Conservation (phyloP, 2,329 filamentous ascomycete species). For the Diaporthe citrichinensis region DNA sequence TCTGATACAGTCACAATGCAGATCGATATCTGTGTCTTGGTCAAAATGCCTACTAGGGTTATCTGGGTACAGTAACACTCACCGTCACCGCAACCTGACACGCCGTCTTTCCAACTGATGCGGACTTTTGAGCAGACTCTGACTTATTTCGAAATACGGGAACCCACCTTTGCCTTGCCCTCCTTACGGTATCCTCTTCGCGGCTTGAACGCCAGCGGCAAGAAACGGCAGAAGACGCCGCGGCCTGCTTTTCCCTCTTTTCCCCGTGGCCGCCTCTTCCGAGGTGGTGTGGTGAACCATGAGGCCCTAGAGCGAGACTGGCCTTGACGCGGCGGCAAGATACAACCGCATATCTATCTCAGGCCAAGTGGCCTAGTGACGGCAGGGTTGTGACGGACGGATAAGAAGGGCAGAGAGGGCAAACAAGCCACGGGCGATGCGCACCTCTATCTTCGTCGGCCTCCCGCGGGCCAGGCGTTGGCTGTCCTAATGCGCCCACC, state of each 20-base stretch:
- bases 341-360: background rate
- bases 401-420: background rate
- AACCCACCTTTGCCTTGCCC: background rate
- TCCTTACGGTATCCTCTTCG: background rate
- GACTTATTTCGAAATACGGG: background rate
- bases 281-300: constrained; percentile 5
- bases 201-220: background rate
- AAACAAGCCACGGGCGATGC: background rate
- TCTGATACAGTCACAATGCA: constrained; percentile 6
- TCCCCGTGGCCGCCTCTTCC: constrained; percentile 24
- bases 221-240: background rate
- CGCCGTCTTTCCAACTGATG: background rate
- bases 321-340: background rate
- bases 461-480: background rate
- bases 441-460: background rate
- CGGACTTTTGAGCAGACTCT: background rate
- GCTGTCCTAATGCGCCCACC: background rate
- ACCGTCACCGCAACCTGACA: background rate
- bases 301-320: background rate
- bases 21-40: background rate
- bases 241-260: background rate
- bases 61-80: background rate
- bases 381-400: background rate
- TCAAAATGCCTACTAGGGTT: background rate
- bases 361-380: background rate